Evolutionary conservation across 768 basidiomycete species (phyloP), one percentile per base, ranked within the genome.

Genomic region (Tulasnella sp.): DNA sequence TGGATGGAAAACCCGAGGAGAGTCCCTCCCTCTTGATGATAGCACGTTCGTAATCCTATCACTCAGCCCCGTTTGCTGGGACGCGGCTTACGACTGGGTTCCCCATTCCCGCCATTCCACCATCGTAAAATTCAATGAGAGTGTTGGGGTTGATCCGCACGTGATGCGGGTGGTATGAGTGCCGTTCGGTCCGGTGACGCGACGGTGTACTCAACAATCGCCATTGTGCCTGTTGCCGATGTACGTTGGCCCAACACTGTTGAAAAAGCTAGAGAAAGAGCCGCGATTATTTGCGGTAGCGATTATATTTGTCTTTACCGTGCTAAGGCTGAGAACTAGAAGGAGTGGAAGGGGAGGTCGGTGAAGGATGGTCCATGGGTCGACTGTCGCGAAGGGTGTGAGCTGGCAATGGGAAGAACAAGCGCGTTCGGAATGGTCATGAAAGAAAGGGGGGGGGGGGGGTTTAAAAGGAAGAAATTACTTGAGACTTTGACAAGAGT

Each of bases 1-100:
- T 91, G 90, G 39, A 91, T 84, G 1, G 86, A 87, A 78, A 90
- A 91, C 0, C 90, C 90, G 69, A 89, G 81, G 37, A 87, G 86
- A 19, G 88, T 85, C 22, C 89, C 90, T 17, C 80, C 79, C 76
- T 85, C 11, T 42, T 14, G 84, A 42, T 8, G 17, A 58, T 31
- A 6, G 14, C 2, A 22, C 22, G 52, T 54, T n/a, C 54, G 25
- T 25, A 72, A 31, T 7, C 9, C 37, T n/a, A 72, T 19, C 15
- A 45, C n/a, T 11, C 25, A 14, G 3, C 29, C n/a, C 6, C 5
- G 31, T 31, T 42, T 72, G 37, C 70, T 17, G 8, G 17, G 31
- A 8, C 12, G 4, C 37, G n/a, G 34, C 72, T 31, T 31, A 74
- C 72, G 0, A 74, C 72, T 25, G 74, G 74, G 14, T 39, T 39